Evolutionary conservation across 768 basidiomycete species (phyloP).

Genomic region (Paxillus ammoniavirescens): DNA sequence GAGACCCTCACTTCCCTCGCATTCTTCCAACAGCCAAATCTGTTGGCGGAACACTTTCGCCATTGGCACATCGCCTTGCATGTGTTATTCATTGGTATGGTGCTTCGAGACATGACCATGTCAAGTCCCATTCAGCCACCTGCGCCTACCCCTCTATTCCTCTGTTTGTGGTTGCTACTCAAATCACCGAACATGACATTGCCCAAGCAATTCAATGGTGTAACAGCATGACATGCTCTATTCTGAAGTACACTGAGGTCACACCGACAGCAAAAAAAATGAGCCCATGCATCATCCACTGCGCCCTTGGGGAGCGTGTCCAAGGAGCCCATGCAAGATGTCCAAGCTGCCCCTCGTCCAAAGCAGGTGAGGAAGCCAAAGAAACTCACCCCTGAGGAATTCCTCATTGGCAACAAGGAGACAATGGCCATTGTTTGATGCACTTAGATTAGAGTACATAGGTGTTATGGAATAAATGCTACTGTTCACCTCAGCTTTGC

Average conservation of each 20-base stretch:
- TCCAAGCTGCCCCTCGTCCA: too few relatives aligned
- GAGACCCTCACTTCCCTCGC: neutral
- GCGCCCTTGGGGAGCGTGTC: too few relatives aligned
- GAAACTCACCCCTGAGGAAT: too few relatives aligned
- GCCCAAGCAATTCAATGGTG: neutral
- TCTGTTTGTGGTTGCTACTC: neutral
- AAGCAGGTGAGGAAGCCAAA: too few relatives aligned
- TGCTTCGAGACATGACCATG: neutral
- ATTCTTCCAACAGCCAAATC: neutral
- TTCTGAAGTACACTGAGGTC: neutral
- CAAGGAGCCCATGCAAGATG: too few relatives aligned
- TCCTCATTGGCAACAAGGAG: too few relatives aligned
- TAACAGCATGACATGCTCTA: neutral
- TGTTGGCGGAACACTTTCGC: neutral
- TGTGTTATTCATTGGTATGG: neutral
- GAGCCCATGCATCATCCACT: too few relatives aligned
- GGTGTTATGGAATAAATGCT: too few relatives aligned
- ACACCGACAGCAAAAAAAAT: too few relatives aligned
- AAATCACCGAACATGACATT: neutral
- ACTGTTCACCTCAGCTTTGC: too few relatives aligned
- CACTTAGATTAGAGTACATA: too few relatives aligned
- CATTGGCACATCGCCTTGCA: neutral
- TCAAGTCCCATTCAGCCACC: neutral
- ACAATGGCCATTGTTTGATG: too few relatives aligned
- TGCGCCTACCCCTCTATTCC: neutral